phyloP scores from a whole-genome alignment of 1,284 basidiomycete genomes.

The Moniliophthora roreri region DNA sequence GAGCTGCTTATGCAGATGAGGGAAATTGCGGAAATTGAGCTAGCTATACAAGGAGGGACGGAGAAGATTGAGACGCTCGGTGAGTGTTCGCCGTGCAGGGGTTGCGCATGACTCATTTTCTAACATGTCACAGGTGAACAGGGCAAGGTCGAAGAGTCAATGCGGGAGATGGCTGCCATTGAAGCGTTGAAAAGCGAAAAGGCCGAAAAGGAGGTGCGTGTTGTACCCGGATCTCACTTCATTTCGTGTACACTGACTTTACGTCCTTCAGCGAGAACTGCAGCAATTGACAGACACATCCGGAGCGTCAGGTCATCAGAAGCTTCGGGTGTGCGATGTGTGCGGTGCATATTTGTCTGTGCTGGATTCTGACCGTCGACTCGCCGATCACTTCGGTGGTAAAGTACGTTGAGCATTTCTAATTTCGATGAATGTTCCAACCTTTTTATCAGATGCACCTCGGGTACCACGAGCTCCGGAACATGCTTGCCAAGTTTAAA shows the following conservation, averaged over 20 bases:
- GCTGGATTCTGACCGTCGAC: slow-evolving; percentile 98
- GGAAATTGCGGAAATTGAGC: slow-evolving; percentile 98
- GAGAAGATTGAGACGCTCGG: slow-evolving; percentile 97
- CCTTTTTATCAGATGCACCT: slow-evolving; percentile 83
- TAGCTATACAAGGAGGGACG: slow-evolving; percentile 97
- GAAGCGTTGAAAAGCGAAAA: slow-evolving; percentile 98
- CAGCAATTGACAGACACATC: slow-evolving; percentile 97
- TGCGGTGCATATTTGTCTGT: slow-evolving; percentile 99
- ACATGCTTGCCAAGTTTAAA: slow-evolving; percentile 87
- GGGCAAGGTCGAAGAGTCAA: slow-evolving; percentile 97
- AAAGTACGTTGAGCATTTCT: slow-evolving; percentile 61
- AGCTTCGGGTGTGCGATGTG: slow-evolving; percentile 98
- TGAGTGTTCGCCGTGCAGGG: slow-evolving; percentile 31
- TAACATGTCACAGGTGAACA: slow-evolving; percentile 36
- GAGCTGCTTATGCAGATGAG: slow-evolving; percentile 72
- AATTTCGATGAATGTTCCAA: slow-evolving; percentile 9
- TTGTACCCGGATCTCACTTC: slow-evolving; percentile 7
- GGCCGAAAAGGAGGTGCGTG: slow-evolving; percentile 86
- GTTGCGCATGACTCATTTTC: slow-evolving; percentile 14
- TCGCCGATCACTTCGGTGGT: slow-evolving; percentile 99
- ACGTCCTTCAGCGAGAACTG: slow-evolving; percentile 72
- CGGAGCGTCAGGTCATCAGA: slow-evolving; percentile 96
- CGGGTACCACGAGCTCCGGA: slow-evolving; percentile 96
- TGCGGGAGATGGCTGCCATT: slow-evolving; percentile 96
- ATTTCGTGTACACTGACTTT: slow-evolving; percentile 17